These are phyloP conservation scores for Ganoderma sp. DNA, from an alignment of 1,284 basidiomycete genomes.

Conservation along the genomic window DNA sequence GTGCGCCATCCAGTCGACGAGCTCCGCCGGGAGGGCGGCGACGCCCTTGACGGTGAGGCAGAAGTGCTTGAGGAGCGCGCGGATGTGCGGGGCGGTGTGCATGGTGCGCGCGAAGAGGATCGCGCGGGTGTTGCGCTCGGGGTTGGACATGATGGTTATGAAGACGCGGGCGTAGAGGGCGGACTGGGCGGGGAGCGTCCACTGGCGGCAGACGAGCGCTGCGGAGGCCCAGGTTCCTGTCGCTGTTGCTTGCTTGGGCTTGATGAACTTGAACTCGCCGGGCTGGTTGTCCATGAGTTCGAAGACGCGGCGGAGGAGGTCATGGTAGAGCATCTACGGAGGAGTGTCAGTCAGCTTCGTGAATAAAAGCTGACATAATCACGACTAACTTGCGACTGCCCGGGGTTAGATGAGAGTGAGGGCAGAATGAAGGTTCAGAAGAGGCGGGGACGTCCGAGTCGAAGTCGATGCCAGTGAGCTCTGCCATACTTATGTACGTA, in stretches of 20 bases:
- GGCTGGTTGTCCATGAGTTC: background rate
- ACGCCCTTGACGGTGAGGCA: background rate
- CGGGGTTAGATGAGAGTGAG: background rate
- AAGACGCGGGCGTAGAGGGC: background rate
- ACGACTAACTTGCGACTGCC: background rate
- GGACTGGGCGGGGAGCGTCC: conserved; percentile 1
- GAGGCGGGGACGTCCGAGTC: too few relatives aligned
- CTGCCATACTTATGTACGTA: background rate
- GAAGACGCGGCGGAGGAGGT: background rate
- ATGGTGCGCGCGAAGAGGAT: conserved; percentile 6
- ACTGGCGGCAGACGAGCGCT: background rate
- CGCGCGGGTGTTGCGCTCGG: background rate
- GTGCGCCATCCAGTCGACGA: background rate
- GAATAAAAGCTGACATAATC: background rate
- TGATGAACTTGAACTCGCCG: conserved; percentile 7
- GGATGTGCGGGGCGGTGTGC: background rate
- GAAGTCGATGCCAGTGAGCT: background rate
- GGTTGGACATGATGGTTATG: conserved; percentile 5
- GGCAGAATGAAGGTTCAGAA: background rate
- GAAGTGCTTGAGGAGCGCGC: background rate
- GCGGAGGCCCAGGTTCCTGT: background rate
- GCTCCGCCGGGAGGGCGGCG: background rate
- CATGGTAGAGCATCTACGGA: background rate
- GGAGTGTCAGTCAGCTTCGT: background rate
- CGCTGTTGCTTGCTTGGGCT: background rate